A percentile compares a stretch with the other conserved stretches of the same genome.
phyloP scores from a whole-genome alignment of 108 stramenopile genomes.

The Nitzschia inconspicua region DNA sequence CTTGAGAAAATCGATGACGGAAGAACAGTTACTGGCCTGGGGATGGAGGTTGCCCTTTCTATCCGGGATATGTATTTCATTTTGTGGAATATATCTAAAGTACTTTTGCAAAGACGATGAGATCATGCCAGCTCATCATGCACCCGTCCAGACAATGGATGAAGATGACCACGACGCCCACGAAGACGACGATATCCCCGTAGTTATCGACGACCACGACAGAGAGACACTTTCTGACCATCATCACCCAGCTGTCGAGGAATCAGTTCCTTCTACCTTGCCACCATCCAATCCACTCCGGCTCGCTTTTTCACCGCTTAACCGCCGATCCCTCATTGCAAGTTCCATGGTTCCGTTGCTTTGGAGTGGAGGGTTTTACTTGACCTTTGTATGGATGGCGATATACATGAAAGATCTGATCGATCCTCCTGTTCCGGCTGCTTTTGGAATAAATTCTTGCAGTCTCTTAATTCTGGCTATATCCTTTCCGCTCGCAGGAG shows the following conservation, averaged over 20 bases:
- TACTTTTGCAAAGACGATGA: conserved; percentile 51
- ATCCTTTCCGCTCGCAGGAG: conserved; percentile 54
- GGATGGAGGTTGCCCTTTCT: conserved; percentile 79
- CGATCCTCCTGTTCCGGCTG: conserved; percentile 52
- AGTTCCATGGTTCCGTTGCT: conserved; percentile 53
- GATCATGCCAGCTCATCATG: conserved; percentile 9
- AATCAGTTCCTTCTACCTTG: neutral
- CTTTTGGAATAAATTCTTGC: conserved; percentile 59
- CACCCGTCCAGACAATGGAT: neutral
- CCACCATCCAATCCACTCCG: conserved; percentile 50
- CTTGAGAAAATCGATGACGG: conserved; percentile 33
- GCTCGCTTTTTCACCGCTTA: conserved; percentile 46
- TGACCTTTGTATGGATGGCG: conserved; percentile 77
- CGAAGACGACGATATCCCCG: conserved; percentile 1
- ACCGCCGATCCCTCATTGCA: conserved; percentile 46
- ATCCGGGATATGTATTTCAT: conserved; percentile 51
- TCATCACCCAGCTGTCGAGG: neutral
- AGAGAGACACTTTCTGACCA: neutral
- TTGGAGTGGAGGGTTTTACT: conserved; percentile 63
- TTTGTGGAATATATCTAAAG: conserved; percentile 57
- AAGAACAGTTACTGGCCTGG: conserved; percentile 42
- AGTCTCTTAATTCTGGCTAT: conserved; percentile 29
- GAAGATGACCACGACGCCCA: neutral
- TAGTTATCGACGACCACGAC: neutral
- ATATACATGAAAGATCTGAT: conserved; percentile 61